A percentile compares a stretch with the other conserved stretches of the same genome.
Conservation (phyloP, 495 filamentous ascomycete species). For the Filosporella fistucella region DNA sequence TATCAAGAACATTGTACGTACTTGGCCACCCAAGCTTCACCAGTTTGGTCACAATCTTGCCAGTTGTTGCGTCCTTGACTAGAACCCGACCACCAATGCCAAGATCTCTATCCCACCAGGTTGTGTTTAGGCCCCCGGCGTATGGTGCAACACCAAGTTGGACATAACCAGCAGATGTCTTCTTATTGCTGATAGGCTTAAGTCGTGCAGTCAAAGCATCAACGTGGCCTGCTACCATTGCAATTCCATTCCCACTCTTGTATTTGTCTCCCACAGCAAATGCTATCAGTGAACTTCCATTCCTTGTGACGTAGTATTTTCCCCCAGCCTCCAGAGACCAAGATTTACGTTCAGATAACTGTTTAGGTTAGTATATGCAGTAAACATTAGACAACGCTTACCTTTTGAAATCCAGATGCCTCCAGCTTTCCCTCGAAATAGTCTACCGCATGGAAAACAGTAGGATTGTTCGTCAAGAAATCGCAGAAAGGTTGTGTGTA, state of each 20-base stretch:
- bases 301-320: constrained; percentile 84
- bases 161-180: constrained; percentile 74
- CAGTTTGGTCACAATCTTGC: constrained; percentile 77
- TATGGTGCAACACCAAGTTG: constrained; percentile 92
- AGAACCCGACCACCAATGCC: constrained; percentile 85
- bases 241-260: constrained; percentile 77
- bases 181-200: constrained; percentile 84
- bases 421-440: constrained; percentile 69
- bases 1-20: constrained; percentile 15
- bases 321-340: constrained; percentile 78
- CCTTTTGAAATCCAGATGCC: constrained; percentile 64
- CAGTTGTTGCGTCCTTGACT: constrained; percentile 61
- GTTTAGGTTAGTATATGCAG: neutral
- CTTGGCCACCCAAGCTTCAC: constrained; percentile 89
- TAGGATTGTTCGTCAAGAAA: constrained; percentile 87
- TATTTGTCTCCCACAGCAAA: constrained; percentile 82
- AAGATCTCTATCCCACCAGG: constrained; percentile 95
- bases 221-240: constrained; percentile 80
- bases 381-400: constrained; percentile 18
- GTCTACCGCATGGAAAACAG: constrained; percentile 82
- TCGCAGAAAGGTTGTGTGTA: constrained; percentile 83
- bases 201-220: constrained; percentile 85
- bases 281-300: constrained; percentile 81
- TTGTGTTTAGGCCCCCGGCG: constrained; percentile 76
- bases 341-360: constrained; percentile 71